Base-by-base conservation (phyloP, 208 protist genomes). In the Crithidia expoeki region DNA sequence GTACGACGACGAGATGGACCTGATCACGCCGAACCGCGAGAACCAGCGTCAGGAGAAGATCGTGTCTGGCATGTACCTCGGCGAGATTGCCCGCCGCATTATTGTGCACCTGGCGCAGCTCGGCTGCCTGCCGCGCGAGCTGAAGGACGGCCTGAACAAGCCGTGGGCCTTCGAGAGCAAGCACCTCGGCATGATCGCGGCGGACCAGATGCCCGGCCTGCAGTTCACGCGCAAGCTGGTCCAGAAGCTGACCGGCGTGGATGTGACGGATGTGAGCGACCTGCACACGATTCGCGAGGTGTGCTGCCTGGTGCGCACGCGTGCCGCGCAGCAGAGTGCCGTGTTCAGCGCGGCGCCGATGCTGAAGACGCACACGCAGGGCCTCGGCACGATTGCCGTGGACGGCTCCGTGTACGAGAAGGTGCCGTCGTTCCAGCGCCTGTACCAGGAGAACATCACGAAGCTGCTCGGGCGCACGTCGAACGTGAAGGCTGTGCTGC, bases 401-500 rank as follows among this genome's bases (percentile, higher is more conserved):
- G 92, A 97, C 79, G 94, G 94, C 57, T 92, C 80, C 38, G 92
- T 97, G 50, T 96, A 90, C 67, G 89, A 95, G 86, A 93, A 95
- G 79, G 83, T 80, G n/a, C 94, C 94, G 32, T 76, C 74, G 64
- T 97, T 96, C 80, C 86, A 89, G 71, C 85, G 81, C 49, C 53
- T 90, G 36, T 88, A 96, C 74, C 81, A 93, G 70, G 78, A 81
- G 47, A 81, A 72, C 73, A 83, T 97, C 47, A 74, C 79, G 49
- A 25, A 46, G 59, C 83, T 97, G 51, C 78, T 96, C 52, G 83
- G 81, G 63, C 58, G 57, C 21, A 83, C 85, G 30, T 83, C 66
- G 56, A 81, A 86, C 51, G 84, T 85, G 52, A 78, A 64, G 49
- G 73, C 90, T 19, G 76, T 85, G 21, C 80, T 93, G 38, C 76